Percentiles rank a stretch among this genome's conserved stretches.
Conservation (phyloP, 2,329 filamentous ascomycete genomes). For the Sporothrix brasiliensis region DNA sequence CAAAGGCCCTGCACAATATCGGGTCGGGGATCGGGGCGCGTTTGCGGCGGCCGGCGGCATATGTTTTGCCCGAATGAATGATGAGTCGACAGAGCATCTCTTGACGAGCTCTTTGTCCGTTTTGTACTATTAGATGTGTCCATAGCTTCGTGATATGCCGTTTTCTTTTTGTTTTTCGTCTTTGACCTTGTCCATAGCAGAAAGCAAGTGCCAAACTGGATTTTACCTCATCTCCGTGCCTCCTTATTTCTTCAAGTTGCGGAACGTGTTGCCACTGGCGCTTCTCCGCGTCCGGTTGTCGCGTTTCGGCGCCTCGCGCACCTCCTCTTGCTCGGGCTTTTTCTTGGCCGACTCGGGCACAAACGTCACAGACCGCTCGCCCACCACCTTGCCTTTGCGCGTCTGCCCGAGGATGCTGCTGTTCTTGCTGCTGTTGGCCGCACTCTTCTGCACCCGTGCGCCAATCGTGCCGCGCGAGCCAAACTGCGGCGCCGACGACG, state of each 20-base stretch:
- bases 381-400: conserved; percentile 54
- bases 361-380: conserved; percentile 73
- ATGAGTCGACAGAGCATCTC: neutral
- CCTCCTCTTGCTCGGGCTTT: conserved; percentile 44
- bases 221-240: neutral
- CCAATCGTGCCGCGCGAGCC: conserved; percentile 60
- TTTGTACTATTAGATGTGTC: conserved; percentile 14
- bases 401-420: conserved; percentile 36
- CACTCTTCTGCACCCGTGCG: conserved; percentile 55
- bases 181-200: neutral
- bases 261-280: conserved; percentile 75
- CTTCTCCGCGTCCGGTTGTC: conserved; percentile 60
- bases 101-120: conserved; percentile 1
- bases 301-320: conserved; percentile 44
- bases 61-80: neutral
- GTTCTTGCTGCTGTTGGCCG: conserved; percentile 21
- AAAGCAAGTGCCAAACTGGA: neutral
- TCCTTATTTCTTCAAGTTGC: conserved; percentile 53
- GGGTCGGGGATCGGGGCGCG: neutral
- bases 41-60: neutral
- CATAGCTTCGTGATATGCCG: neutral
- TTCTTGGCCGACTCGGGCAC: conserved; percentile 62
- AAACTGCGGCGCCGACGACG: conserved; percentile 66
- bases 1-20: neutral
- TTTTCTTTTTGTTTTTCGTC: neutral